Percentiles rank a stretch among this genome's conserved stretches.
Conservation (phyloP, 1,284 basidiomycete genomes). For the Naganishia sp. region DNA sequence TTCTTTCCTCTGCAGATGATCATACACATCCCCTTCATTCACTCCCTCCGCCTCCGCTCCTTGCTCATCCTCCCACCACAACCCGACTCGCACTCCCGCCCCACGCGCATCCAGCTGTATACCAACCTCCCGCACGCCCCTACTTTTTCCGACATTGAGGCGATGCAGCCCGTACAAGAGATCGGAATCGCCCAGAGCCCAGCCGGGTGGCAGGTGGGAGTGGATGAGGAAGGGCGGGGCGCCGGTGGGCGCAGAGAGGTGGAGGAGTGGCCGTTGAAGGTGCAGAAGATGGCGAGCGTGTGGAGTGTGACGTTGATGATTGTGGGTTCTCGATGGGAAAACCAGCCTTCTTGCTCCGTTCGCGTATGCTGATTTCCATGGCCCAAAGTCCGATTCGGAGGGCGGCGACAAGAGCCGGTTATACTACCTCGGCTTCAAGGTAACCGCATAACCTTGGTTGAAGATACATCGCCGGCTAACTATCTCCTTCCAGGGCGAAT, state of each 20-base stretch:
- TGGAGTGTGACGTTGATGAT: slow-evolving; percentile 50
- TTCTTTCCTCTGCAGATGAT: slow-evolving; percentile 43
- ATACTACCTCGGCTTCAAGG: slow-evolving; percentile 36
- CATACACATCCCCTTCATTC: slow-evolving; percentile 51
- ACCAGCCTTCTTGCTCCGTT: not conserved
- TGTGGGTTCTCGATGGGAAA: slow-evolving; percentile 38
- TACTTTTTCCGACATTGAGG: slow-evolving; percentile 50
- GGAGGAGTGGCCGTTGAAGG: slow-evolving; percentile 54
- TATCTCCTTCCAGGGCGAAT: slow-evolving; percentile 28
- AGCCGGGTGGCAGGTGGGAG: slow-evolving; percentile 27
- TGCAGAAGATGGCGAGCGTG: slow-evolving; percentile 53
- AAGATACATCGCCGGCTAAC: no score
- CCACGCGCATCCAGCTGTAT: slow-evolving; percentile 46
- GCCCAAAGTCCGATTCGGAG: slow-evolving; percentile 32
- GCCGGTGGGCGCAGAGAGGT: slow-evolving; percentile 49
- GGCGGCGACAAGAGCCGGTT: slow-evolving; percentile 32
- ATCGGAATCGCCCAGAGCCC: slow-evolving; percentile 45
- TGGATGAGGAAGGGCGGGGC: slow-evolving; percentile 38
- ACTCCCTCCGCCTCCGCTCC: slow-evolving; percentile 49
- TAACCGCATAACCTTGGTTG: not conserved
- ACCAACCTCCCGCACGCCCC: slow-evolving; percentile 50
- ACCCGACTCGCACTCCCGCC: slow-evolving; percentile 48
- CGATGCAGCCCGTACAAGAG: slow-evolving; percentile 50
- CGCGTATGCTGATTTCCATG: not conserved
- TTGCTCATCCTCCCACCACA: slow-evolving; percentile 49